Evolutionary conservation across 2,329 filamentous ascomycete species (phyloP).

Genomic region (Penicillium aurantiogriseum): DNA sequence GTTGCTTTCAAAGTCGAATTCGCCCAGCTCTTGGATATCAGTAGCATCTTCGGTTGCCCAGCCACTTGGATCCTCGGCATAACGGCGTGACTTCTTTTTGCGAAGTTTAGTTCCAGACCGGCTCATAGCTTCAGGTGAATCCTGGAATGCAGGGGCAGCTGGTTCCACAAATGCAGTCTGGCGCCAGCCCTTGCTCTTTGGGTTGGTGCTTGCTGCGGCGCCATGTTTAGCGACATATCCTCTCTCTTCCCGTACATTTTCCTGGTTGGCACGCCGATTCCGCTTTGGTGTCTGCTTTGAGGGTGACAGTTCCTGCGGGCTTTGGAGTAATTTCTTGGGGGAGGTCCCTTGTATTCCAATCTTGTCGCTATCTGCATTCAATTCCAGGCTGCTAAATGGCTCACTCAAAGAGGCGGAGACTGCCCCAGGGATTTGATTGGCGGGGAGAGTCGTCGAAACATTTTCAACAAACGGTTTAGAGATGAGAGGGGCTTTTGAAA

Average conservation of each 20-base stretch:
- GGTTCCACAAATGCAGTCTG: constrained; percentile 64
- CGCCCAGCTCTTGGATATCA: constrained; percentile 86
- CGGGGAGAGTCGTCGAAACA: constrained; percentile 5
- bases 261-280: constrained; percentile 48
- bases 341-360: constrained; percentile 10
- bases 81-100: constrained; percentile 46
- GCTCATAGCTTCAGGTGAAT: constrained; percentile 33
- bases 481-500: constrained; percentile 42
- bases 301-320: constrained; percentile 19
- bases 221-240: constrained; percentile 39
- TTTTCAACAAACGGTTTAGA: constrained; percentile 9
- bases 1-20: constrained; percentile 89
- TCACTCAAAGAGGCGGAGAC: constrained; percentile 45
- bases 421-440: constrained; percentile 3
- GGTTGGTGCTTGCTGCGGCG: constrained; percentile 34
- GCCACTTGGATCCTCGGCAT: constrained; percentile 66
- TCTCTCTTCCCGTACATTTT: constrained; percentile 46
- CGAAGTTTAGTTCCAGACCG: constrained; percentile 42
- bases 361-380: constrained; percentile 30
- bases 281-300: constrained; percentile 33
- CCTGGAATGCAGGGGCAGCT: constrained; percentile 43
- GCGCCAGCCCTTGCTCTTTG: constrained; percentile 64
- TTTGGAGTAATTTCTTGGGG: constrained; percentile 20
- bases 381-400: constrained; percentile 45
- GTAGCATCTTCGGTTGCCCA: constrained; percentile 97